These are phyloP conservation scores for Neopestalotiopsis sp. DNA, from an alignment of 2,329 filamentous ascomycete species.

Conservation along the genomic window DNA sequence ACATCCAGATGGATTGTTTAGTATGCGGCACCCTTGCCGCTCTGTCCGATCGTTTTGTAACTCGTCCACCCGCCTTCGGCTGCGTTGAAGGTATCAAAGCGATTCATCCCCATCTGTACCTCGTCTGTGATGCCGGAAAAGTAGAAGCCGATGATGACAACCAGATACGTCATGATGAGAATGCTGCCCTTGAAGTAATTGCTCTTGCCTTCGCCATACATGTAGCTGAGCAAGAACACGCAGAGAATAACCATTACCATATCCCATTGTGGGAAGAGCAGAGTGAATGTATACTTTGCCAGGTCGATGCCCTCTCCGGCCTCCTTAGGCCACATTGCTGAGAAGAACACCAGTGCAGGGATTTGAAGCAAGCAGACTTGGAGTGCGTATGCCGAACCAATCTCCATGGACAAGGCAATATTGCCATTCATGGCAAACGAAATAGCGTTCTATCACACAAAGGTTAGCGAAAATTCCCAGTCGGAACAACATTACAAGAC, in stretches of 20 bases:
- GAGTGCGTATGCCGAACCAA: constrained; percentile 93
- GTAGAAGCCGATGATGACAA: constrained; percentile 91
- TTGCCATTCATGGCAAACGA: constrained; percentile 99
- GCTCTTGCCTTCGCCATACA: constrained; percentile 98
- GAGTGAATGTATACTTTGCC: constrained; percentile 72
- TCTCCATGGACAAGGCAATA: constrained; percentile 98
- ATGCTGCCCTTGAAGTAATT: constrained; percentile 99
- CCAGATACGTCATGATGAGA: constrained; percentile 88
- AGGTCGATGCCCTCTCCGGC: constrained; percentile 45
- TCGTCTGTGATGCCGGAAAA: constrained; percentile 66
- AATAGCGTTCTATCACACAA: constrained; percentile 79
- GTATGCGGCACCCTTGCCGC: constrained; percentile 43
- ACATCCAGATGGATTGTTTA: constrained; percentile 28
- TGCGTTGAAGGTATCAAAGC: constrained; percentile 59
- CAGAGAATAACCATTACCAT: constrained; percentile 97
- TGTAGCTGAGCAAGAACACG: constrained; percentile 94
- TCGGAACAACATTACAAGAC: constrained; percentile 34
- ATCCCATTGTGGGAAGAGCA: constrained; percentile 99
- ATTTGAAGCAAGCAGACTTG: constrained; percentile 96
- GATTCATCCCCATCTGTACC: constrained; percentile 43
- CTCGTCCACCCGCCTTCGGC: constrained; percentile 53
- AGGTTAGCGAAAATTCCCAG: constrained; percentile 8
- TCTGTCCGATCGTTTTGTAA: constrained; percentile 59
- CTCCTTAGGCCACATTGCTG: constrained; percentile 69
- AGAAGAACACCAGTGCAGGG: constrained; percentile 90